Evolutionary conservation across 1,284 basidiomycete species (phyloP), one percentile per base, ranked within the genome.

Genomic region (Malassezia yamatoensis): DNA sequence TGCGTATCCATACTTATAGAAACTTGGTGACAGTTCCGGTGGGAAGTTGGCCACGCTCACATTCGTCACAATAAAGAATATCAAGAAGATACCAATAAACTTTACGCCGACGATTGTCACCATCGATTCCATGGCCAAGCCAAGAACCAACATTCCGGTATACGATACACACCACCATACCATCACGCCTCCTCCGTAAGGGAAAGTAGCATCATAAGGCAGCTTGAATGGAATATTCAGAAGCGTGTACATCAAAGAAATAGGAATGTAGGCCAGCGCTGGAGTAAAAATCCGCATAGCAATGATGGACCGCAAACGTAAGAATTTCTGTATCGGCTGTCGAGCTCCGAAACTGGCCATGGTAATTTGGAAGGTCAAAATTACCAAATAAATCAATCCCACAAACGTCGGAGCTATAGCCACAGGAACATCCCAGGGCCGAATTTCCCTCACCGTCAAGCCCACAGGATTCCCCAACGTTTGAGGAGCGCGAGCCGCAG

Each of bases 331-430:
- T 20, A 73, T 49, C 7, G 45, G 42, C 37, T 63, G 58, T 2
- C 70, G 67, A 5, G 54, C 41, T 5, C 37, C 56, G 13, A 65
- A 64, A 50, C 50, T 53, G 18, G 63, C 67, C 66, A 73, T 63
- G 12, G 65, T 66, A 0, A 61, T 35, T 49, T 64, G 75, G 58
- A 70, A 78, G 58, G 77, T 60, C 18, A 78, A 68, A 58, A 88
- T 86, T 51, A 83, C 76, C 42, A 85, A 77, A 76, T 87, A 88
- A 58, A 88, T 84, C 6, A 86, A 77, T 24, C 85, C 87, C 24
- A 88, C 85, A 58, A 84, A 85, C 39, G 82, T 80, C 42, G 83
- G 80, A 0, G 86, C 87, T 10, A 81, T 78, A 0, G 85, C 85
- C 5, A 86, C 86, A 21, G 85, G 81, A 38, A 82, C 77, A 61